Evolutionary conservation across 1,284 basidiomycete species (phyloP).

Genomic region (Moesziomyces aphidis): DNA sequence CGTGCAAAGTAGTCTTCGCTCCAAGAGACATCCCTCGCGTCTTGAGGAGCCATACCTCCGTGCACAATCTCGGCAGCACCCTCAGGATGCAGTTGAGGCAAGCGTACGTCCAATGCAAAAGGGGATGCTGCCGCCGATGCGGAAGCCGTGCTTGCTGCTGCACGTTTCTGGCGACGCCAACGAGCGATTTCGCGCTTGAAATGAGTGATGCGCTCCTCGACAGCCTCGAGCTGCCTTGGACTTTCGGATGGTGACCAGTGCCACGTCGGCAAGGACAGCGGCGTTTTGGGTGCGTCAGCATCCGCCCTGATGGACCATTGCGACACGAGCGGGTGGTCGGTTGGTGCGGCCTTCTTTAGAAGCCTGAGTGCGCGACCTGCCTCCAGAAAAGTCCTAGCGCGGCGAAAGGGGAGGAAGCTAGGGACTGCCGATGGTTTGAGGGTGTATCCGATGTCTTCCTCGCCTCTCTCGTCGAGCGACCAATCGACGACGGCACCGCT

Average conservation of each 20-base stretch:
- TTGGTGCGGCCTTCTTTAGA: conserved; percentile 52
- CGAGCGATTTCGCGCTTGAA: conserved; percentile 34
- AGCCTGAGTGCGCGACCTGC: conserved; percentile 51
- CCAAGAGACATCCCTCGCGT: not conserved
- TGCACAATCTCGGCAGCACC: not conserved
- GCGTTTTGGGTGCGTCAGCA: not conserved
- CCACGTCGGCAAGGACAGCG: conserved; percentile 43
- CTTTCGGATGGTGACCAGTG: conserved; percentile 19
- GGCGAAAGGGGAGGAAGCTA: conserved; percentile 35
- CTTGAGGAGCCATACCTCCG: no score
- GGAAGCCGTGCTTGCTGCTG: not conserved
- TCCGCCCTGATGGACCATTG: conserved; percentile 24
- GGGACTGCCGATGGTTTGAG: conserved; percentile 51
- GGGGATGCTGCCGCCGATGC: conserved; percentile 8
- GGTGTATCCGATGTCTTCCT: conserved; percentile 53
- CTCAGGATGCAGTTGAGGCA: not conserved
- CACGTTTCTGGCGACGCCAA: conserved; percentile 38
- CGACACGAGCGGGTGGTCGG: conserved; percentile 48
- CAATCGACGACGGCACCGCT: conserved; percentile 50
- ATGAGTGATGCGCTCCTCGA: conserved; percentile 25
- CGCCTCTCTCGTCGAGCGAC: conserved; percentile 51
- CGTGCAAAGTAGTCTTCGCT: conserved; percentile 23
- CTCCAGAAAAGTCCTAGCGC: conserved; percentile 49
- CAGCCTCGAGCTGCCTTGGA: conserved; percentile 8
- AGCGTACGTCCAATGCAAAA: conserved; percentile 4